Percentiles rank a stretch among this genome's conserved stretches.
phyloP scores from a whole-genome alignment of 352 stramenopile species.

The Globisporangium orthogonon region DNA sequence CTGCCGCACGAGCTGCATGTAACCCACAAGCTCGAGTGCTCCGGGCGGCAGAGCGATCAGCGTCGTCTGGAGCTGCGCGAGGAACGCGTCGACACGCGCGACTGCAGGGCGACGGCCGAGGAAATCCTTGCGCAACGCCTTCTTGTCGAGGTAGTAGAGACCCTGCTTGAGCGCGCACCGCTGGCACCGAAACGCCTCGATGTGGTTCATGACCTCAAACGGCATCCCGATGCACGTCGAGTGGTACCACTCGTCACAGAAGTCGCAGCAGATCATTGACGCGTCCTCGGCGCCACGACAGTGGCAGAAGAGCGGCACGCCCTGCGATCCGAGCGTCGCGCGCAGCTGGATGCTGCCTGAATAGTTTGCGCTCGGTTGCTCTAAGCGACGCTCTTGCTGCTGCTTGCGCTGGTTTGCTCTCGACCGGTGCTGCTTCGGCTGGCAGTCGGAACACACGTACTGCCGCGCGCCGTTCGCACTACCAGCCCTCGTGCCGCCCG shows the following conservation, averaged over 20 bases:
- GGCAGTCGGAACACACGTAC: slow-evolving; percentile 21
- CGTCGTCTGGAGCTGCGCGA: slow-evolving; percentile 45
- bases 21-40: slow-evolving; percentile 42
- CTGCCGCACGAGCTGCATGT: slow-evolving; percentile 19
- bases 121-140: slow-evolving; percentile 34
- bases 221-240: slow-evolving; percentile 58
- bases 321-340: slow-evolving; percentile 12
- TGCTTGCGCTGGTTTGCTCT: background rate
- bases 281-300: slow-evolving; percentile 52
- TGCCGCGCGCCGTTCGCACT: background rate
- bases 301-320: slow-evolving; percentile 55
- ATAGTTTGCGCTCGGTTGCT: background rate
- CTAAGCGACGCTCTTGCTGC: background rate
- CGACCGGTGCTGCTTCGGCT: slow-evolving; percentile 1
- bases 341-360: slow-evolving; percentile 21
- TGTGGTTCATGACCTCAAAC: slow-evolving; percentile 38
- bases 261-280: slow-evolving; percentile 87
- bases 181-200: slow-evolving; percentile 70
- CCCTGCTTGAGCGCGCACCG: slow-evolving; percentile 61
- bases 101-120: slow-evolving; percentile 45
- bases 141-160: slow-evolving; percentile 65
- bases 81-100: slow-evolving; percentile 39
- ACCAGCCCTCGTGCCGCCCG: background rate
- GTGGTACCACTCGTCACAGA: slow-evolving; percentile 87
- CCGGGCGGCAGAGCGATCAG: slow-evolving; percentile 49